Base-by-base conservation (phyloP, 345 rosid species). In the Murraya koenigii region DNA sequence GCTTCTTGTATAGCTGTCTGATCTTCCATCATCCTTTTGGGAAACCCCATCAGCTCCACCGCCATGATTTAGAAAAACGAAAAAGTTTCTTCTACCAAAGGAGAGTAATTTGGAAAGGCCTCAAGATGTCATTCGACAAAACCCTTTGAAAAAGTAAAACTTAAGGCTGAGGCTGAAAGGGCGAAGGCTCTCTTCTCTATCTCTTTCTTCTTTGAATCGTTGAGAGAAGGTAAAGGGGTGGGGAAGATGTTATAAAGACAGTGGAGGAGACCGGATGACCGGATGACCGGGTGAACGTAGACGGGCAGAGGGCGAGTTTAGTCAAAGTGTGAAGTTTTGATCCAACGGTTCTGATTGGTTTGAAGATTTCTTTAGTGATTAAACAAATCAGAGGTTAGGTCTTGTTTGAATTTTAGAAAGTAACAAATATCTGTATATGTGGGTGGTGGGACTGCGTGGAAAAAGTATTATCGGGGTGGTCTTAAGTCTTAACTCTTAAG, bases 1-100 rank as follows among this genome's bases (percentile, higher is more conserved):
- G 98, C 97, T 65, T 93, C 97, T 32, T 91, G 92, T 3, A 95
- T 89, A 15, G 98, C 95, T 80, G 65, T 85, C 84, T 85, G 88
- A 80, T 95, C 97, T 35, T 93, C 93, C 83, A 92, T 83, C 35
- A 69, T 36, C 62, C 64, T 75, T 81, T 83, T 88, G 0, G 93
- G 78, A 49, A 88, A 93, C 7, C 86, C 84, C 83, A 92, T 83
- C 26, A 89, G 86, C 76, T 95, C 92, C 28, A 91, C 91, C 62
- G 93, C 90, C 97, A 93, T 93, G 47, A 22, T 66, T 38, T 13
- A 2, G 6, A 0, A 68, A 2, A 54, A 4, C 4, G 13, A 19
- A 28, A 10, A 10, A 69, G 17, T 3, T 44, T 44, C 35, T 28
- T 19, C 7, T 41, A 8, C 26, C 0, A 23, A 15, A 25, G 22